Evolutionary conservation across 805 yeast genomes (phyloP), one percentile per base, ranked within the genome.

Genomic region (Candida parachauliodes): DNA sequence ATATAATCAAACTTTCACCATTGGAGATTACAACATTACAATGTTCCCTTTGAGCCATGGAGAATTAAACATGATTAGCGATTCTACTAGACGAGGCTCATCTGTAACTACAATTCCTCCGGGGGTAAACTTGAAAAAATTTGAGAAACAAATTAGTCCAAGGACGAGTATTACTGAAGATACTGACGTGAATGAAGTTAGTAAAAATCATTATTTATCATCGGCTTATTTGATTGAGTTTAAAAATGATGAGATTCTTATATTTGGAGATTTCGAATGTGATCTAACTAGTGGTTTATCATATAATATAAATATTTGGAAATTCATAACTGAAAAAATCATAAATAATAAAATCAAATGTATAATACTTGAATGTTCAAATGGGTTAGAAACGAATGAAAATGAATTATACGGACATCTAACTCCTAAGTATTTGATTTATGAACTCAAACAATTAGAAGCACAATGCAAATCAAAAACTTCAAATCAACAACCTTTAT

Each of bases 181-280:
- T 4, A 7, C 28, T 7, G 20, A 21, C 10, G 7, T 11, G 28
- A 20, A 8, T 11, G 35, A 32, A 17, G 28, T 24, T 4, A n/a
- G 19, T 7, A 36, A 42, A 15, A 21, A 35, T 6, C 49, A 42
- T 18, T 64, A 70, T 57, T 46, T 71, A 59, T 70, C 80, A 28
- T 74, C 87, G 2, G 82, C 88, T 2, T 88, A 70, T 52, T 60
- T 87, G 17, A 51, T 87, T 24, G 54, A 63, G 7, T 66, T 72
- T 31, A 49, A 33, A 3, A 19, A 23, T 0, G 8, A 4, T 4
- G 12, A 18, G 4, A 34, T 88, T 2, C 55, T 88, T 7, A 56
- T 83, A 2, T 87, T 88, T 69, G 97, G 97, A 1, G 97, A 88
- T 54, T 76, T 86, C 24, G 96, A 88, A 53, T 72, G 83, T 33